A percentile compares a stretch with the other conserved stretches of the same genome.
phyloP scores from a whole-genome alignment of 495 filamentous ascomycete species.

The Geoglossum glabrum region DNA sequence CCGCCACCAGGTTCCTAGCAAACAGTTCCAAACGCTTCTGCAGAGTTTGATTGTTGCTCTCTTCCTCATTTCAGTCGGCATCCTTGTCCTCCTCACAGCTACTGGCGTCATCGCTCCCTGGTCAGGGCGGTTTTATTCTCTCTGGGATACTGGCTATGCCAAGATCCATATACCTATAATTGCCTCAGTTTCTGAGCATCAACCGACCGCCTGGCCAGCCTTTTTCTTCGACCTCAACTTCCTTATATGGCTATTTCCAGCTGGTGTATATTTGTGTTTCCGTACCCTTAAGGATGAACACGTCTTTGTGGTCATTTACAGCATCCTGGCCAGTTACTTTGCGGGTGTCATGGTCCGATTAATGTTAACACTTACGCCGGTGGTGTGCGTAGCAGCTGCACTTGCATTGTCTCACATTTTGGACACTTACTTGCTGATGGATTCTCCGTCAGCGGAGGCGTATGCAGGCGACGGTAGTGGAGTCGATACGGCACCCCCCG shows the following conservation, averaged over 20 bases:
- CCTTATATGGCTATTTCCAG: conserved; percentile 97
- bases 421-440: conserved; percentile 57
- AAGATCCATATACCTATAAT: conserved; percentile 99
- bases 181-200: conserved; percentile 96
- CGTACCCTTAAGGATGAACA: conserved; percentile 85
- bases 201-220: conserved; percentile 98
- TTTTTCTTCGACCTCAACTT: conserved; percentile 99
- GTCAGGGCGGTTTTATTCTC: conserved; percentile 97
- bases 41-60: conserved; percentile 61
- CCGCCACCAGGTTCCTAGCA: conserved; percentile 65
- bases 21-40: conserved; percentile 77
- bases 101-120: conserved; percentile 88
- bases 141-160: conserved; percentile 98
- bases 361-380: conserved; percentile 92
- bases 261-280: conserved; percentile 97
- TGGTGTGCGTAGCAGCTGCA: conserved; percentile 88
- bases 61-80: conserved; percentile 50
- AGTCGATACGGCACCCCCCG: conserved; percentile 18
- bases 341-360: conserved; percentile 98
- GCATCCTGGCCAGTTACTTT: conserved; percentile 90
- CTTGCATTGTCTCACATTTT: conserved; percentile 76
- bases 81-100: conserved; percentile 63
- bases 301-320: conserved; percentile 94
- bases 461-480: conserved; percentile 26
- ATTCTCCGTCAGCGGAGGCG: conserved; percentile 24